Evolutionary conservation across 2,329 filamentous ascomycete genomes (phyloP).

Genomic region (Aspergillus uvarum): DNA sequence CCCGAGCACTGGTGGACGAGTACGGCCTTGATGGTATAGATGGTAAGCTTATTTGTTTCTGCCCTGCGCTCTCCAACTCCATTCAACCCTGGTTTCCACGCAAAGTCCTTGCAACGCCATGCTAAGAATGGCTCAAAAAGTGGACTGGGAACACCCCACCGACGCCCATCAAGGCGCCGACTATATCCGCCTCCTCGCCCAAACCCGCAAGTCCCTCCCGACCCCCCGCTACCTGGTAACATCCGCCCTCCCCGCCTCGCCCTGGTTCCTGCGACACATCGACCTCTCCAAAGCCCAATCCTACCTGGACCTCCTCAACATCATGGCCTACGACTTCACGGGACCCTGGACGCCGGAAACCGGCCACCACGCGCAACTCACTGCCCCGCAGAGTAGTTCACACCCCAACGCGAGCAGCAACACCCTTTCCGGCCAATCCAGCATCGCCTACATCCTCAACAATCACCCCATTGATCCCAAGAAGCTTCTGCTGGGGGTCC

Average conservation of each 20-base stretch:
- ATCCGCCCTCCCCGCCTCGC: conserved; percentile 68
- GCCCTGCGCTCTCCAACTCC: not conserved
- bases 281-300: conserved; percentile 62
- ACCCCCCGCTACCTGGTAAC: conserved; percentile 68
- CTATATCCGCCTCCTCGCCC: conserved; percentile 67
- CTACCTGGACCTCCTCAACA: conserved; percentile 72
- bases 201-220: conserved; percentile 66
- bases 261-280: conserved; percentile 67
- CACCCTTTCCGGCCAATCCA: conserved; percentile 62
- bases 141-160: conserved; percentile 77
- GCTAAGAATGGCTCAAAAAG: conserved; percentile 43
- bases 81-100: too few species aligned
- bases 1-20: conserved; percentile 65
- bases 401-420: conserved; percentile 28
- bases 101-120: too few species aligned
- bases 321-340: conserved; percentile 79
- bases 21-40: conserved; percentile 75
- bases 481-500: conserved; percentile 74
- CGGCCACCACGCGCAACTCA: conserved; percentile 76
- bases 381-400: conserved; percentile 46
- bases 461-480: conserved; percentile 64
- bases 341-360: conserved; percentile 67
- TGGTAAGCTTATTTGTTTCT: conserved; percentile 51
- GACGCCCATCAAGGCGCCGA: conserved; percentile 65
- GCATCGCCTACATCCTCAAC: conserved; percentile 63